These are phyloP conservation scores for Penicillium thymicola DNA, from an alignment of 2,329 filamentous ascomycete species.

Conservation along the genomic window DNA sequence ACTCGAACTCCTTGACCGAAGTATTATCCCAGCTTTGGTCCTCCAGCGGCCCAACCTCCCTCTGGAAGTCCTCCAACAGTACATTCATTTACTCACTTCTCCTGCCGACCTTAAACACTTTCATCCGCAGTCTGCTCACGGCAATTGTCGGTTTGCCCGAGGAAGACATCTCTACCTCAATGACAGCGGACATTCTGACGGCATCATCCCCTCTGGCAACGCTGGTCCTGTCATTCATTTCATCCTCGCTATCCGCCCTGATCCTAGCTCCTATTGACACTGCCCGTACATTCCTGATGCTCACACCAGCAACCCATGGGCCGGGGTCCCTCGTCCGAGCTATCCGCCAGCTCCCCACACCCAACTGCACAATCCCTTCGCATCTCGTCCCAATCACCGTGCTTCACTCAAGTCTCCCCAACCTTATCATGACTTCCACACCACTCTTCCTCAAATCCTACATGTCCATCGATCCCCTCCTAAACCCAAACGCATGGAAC, in stretches of 20 bases:
- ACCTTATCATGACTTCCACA: slow-evolving; percentile 74
- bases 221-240: slow-evolving; percentile 66
- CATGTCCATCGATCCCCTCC: slow-evolving; percentile 75
- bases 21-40: slow-evolving; percentile 85
- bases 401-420: slow-evolving; percentile 79
- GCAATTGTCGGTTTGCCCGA: slow-evolving; percentile 89
- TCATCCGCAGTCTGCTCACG: slow-evolving; percentile 85
- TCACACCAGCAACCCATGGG: slow-evolving; percentile 72
- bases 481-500: slow-evolving; percentile 78
- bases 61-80: slow-evolving; percentile 91
- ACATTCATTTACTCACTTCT: slow-evolving; percentile 90
- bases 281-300: slow-evolving; percentile 78
- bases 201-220: slow-evolving; percentile 80
- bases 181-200: slow-evolving; percentile 70
- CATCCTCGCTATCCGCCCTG: slow-evolving; percentile 69
- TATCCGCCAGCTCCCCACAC: slow-evolving; percentile 72
- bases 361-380: slow-evolving; percentile 64
- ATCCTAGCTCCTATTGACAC: slow-evolving; percentile 85
- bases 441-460: slow-evolving; percentile 84
- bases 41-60: slow-evolving; percentile 82
- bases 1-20: slow-evolving; percentile 77
- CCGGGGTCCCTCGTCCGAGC: slow-evolving; percentile 76
- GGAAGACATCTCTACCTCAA: slow-evolving; percentile 53
- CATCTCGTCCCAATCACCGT: slow-evolving; percentile 77
- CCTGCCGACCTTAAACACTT: slow-evolving; percentile 83